These are phyloP conservation scores for Jaltomata sinuosa DNA, from an alignment of 257 asterid species.

Conservation along the genomic window DNA sequence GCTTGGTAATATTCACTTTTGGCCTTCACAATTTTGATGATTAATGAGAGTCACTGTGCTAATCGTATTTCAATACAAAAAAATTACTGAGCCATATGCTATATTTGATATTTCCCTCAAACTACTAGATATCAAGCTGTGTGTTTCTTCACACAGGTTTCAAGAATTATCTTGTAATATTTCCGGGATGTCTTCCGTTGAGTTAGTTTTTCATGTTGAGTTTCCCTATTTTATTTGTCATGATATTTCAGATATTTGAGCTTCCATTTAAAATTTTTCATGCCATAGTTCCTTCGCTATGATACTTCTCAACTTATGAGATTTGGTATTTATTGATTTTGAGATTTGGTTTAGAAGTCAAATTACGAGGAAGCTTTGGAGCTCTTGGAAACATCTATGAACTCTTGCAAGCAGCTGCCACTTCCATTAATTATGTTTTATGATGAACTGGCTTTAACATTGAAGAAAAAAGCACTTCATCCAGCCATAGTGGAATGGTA, in stretches of 20 bases:
- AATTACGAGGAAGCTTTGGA: conserved; percentile 79
- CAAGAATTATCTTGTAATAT: neutral
- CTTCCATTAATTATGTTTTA: conserved; percentile 62
- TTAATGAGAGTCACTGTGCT: neutral
- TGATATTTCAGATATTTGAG: neutral
- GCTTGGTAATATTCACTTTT: neutral
- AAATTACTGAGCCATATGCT: neutral
- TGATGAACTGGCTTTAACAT: conserved; percentile 57
- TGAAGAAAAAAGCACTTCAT: conserved; percentile 56
- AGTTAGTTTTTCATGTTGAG: neutral
- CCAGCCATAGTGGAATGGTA: conserved; percentile 70
- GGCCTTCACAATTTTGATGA: neutral
- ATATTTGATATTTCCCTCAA: neutral
- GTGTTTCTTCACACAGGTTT: neutral
- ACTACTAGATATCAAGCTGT: neutral
- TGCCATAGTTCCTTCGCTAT: neutral
- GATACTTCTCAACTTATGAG: neutral
- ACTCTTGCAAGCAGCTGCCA: conserved; percentile 69
- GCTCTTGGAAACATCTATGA: conserved; percentile 58
- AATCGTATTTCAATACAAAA: neutral
- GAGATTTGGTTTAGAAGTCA: conserved; percentile 38
- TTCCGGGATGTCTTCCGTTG: neutral
- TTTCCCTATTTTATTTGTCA: neutral
- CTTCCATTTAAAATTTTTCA: neutral
- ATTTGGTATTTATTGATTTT: conserved; percentile 12